Percentiles rank a stretch among this genome's conserved stretches.
phyloP scores from a whole-genome alignment of 1,284 basidiomycete genomes.

The Sporisorium exsertum region DNA sequence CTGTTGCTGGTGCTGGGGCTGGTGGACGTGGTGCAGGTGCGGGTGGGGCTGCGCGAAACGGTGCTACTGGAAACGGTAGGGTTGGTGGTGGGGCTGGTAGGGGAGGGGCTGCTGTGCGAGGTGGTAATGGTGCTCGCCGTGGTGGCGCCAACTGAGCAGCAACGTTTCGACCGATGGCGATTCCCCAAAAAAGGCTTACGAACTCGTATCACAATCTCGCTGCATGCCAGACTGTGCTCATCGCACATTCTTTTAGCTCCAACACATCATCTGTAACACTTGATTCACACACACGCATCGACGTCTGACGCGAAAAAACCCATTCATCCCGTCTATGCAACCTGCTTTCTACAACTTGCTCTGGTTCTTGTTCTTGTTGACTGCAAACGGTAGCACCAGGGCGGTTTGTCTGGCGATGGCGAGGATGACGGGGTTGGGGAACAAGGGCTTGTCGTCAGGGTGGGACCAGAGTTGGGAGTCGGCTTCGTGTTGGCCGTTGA shows the following conservation, averaged over 20 bases:
- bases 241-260: neutral
- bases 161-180: too few species aligned
- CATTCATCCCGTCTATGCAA: neutral
- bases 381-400: conserved; percentile 31
- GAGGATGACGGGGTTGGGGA: conserved; percentile 17
- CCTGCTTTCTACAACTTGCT: conserved; percentile 3
- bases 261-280: neutral
- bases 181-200: too few species aligned
- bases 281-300: neutral
- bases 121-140: conserved; percentile 14
- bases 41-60: conserved; percentile 10
- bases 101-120: conserved; percentile 19
- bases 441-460: conserved; percentile 33
- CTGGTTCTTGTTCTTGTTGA: conserved; percentile 43
- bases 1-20: conserved; percentile 73
- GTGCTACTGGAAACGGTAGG: conserved; percentile 9
- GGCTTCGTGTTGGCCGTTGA: conserved; percentile 51
- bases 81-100: conserved; percentile 19
- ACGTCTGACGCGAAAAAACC: neutral
- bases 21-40: conserved; percentile 8
- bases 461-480: conserved; percentile 45
- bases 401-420: conserved; percentile 47
- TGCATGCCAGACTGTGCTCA: neutral
- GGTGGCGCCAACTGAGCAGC: conserved; percentile 18
- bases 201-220: neutral